Evolutionary conservation across 2,329 filamentous ascomycete species (phyloP), one percentile per base, ranked within the genome.

Genomic region (Ophioceras dolichostomum): DNA sequence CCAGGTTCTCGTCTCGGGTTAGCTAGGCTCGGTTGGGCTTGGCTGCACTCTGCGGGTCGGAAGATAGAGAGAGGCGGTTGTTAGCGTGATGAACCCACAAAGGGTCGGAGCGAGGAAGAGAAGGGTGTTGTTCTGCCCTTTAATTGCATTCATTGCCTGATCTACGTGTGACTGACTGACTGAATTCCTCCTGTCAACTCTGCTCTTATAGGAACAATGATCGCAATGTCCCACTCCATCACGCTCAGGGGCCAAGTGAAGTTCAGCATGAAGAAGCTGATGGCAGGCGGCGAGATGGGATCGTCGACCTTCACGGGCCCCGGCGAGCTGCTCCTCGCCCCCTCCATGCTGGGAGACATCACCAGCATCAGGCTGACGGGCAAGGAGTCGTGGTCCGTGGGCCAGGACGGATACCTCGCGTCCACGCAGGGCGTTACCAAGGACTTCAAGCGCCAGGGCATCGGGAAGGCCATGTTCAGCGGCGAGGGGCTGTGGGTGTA

Each of bases 401-500:
- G 88, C 19, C 79, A 83, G 43, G 89, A 96, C 56, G 79, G 83
- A 0, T 96, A 88, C 50, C 62, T 98, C 16, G 87, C 84, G 1
- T 78, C 72, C 39, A 96, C 91, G 0, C 80, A 89, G 51, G 86
- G 85, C n/a, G 73, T 96, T 10, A 56, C 76, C n/a, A 89, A 86
- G 48, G 83, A 94, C 41, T 84, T 86, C 53, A 88, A 94, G 62
- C 73, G 77, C 26, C 91, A 96, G 56, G 76, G 83, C 1, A 61
- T 98, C 17, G 74, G 80, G 41, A 96, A 96, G 57, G 87, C 84
- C 16, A 83, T 96, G 59, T 96, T 98, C 57, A 87, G 79, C 16
- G 91, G 91, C 1, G 91, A 96, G 57, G 91, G 91, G 0, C 54
- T 95, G 20, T 96, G 87, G 58, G 77, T 95, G 10, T 93, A 93